Evolutionary conservation across 78 protist species (phyloP).

Genomic region (Goniomonas avonlea): DNA sequence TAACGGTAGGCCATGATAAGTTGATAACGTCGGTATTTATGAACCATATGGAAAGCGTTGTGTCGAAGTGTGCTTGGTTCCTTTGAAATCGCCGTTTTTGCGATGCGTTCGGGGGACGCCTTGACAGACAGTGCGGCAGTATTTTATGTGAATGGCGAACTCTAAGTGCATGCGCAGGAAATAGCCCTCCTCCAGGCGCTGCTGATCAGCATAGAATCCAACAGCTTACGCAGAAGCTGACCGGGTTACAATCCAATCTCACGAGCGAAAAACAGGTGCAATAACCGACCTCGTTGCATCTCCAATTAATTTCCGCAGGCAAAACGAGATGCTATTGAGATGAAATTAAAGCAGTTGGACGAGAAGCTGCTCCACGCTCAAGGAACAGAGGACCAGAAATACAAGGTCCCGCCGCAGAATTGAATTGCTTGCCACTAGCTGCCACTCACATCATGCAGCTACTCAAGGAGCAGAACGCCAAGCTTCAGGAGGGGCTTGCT

Average conservation of each 20-base stretch:
- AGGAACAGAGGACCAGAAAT: neutral
- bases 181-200: too few species aligned
- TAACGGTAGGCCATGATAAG: too few species aligned
- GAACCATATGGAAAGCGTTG: too few species aligned
- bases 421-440: too few species aligned
- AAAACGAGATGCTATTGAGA: conserved; percentile 13
- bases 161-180: too few species aligned
- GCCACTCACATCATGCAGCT: too few species aligned
- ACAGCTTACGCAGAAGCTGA: conserved; percentile 21
- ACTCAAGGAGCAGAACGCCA: conserved; percentile 24
- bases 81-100: neutral
- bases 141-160: too few species aligned
- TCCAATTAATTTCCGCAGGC: neutral
- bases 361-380: conserved; percentile 1
- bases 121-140: neutral
- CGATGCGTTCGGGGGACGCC: neutral
- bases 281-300: too few species aligned
- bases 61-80: neutral
- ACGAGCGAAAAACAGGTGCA: too few species aligned
- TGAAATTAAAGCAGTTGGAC: conserved; percentile 7
- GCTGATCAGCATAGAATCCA: neutral
- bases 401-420: too few species aligned
- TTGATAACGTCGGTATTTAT: too few species aligned
- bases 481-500: conserved; percentile 28
- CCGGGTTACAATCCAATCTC: too few species aligned